Conservation (phyloP, 2,329 filamentous ascomycete species). For the Pyrenophora graminea region DNA sequence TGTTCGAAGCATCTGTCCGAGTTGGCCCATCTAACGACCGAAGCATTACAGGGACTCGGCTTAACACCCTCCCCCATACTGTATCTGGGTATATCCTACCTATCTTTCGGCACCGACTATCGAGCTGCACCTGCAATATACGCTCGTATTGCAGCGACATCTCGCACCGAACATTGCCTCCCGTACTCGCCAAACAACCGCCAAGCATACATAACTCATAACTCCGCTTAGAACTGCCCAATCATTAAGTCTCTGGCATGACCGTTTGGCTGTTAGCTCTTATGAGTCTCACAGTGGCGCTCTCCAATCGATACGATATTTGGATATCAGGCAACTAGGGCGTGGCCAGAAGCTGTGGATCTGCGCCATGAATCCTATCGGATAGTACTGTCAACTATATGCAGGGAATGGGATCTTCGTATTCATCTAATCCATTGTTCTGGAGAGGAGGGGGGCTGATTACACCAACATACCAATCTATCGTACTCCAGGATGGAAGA, state of each 20-base stretch:
- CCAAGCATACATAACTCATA: conserved; percentile 11
- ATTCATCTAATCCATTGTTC: conserved; percentile 23
- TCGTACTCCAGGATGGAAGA: conserved; percentile 5
- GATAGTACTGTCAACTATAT: conserved; percentile 11
- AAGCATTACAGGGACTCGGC: no score
- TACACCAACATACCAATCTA: conserved; percentile 7
- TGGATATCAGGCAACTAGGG: conserved; percentile 8
- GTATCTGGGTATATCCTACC: conserved; percentile 5
- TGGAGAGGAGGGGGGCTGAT: background rate
- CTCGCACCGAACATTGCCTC: conserved; percentile 11
- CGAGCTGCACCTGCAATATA: conserved; percentile 31
- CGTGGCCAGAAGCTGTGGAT: conserved; percentile 10
- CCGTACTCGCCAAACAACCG: conserved; percentile 20
- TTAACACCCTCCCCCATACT: background rate
- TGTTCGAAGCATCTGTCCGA: no score
- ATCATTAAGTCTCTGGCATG: conserved; percentile 15
- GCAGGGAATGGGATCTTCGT: conserved; percentile 11
- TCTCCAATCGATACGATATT: background rate
- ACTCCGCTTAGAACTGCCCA: conserved; percentile 14
- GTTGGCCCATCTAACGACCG: no score
- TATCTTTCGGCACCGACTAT: conserved; percentile 6
- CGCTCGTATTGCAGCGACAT: conserved; percentile 19
- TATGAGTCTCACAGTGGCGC: conserved; percentile 12
- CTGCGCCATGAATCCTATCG: background rate
- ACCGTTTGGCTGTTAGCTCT: conserved; percentile 26